Evolutionary conservation across 2,329 filamentous ascomycete genomes (phyloP).

Genomic region (Magnaporthiopsis incrustans): DNA sequence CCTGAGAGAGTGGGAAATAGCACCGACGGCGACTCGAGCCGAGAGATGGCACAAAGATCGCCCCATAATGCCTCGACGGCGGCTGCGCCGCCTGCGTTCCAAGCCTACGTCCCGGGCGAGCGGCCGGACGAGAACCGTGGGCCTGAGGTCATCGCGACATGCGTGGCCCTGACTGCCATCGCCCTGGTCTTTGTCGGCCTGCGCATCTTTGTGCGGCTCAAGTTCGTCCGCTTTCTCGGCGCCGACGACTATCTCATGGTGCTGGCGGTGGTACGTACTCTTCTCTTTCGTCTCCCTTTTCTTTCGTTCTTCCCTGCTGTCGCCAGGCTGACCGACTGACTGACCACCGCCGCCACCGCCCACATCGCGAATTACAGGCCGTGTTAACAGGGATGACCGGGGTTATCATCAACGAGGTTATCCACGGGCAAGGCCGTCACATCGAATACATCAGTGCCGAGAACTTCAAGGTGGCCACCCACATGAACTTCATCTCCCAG

Average conservation of each 20-base stretch:
- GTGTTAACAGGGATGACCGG: conserved; percentile 24
- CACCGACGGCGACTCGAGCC: too few species aligned
- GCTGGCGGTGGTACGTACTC: conserved; percentile 29
- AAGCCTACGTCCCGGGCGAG: not conserved
- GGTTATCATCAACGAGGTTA: conserved; percentile 25
- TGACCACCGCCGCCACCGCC: not conserved
- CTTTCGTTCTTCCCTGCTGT: not conserved
- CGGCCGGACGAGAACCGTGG: not conserved
- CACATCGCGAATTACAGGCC: conserved; percentile 18
- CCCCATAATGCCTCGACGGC: not conserved
- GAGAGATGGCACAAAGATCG: too few species aligned
- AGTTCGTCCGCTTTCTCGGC: conserved; percentile 16
- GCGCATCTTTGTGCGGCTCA: not conserved
- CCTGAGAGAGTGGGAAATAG: too few species aligned
- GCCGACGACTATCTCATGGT: conserved; percentile 42
- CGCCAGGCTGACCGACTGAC: too few species aligned
- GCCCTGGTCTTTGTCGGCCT: not conserved
- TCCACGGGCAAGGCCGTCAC: conserved; percentile 22
- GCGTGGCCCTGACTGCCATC: not conserved
- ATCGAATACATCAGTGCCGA: conserved; percentile 14
- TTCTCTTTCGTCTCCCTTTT: conserved; percentile 8
- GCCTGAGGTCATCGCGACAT: not conserved
- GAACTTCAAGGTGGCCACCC: conserved; percentile 21
- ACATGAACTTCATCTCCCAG: not conserved
- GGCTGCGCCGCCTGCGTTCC: not conserved